Evolutionary conservation across 352 stramenopile genomes (phyloP), one percentile per base, ranked within the genome.

Genomic region (Globisporangium okanoganense): DNA sequence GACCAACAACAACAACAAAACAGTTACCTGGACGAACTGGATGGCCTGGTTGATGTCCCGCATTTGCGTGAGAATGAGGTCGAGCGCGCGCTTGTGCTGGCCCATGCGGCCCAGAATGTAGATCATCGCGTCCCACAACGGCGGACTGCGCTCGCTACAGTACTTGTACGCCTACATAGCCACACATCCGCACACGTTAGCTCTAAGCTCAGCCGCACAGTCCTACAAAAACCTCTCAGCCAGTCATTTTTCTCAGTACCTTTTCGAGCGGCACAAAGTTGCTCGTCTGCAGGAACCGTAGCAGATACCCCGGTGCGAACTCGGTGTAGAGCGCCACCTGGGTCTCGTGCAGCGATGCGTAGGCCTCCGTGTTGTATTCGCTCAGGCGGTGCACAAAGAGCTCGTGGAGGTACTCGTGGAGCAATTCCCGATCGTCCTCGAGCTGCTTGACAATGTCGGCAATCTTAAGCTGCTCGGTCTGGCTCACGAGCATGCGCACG

Each of bases 101-200:
- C 85, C 85, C 85, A 94, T 92, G 48, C 85, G 85, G 22, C 85
- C 83, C 27, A 94, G 60, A 53, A 92, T 89, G 66, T 92, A 94
- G 60, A 94, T 92, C 85, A 94, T 94, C 13, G 85, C 80, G 51
- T 92, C 82, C 82, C 82, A 94, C 1, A 92, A 64, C 22, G 85
- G 85, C 41, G 85, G 85, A 33, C 43, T 74, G 12, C 81, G 85
- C 20, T 90, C 78, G 33, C 73, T 87, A 58, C 85, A 94, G 66
- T 89, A 92, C 61, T 83, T 79, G 64, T 81, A 94, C 8, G 82
- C 82, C 82, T 94, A 57, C 22, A 36, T 10, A 50, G 2, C 38
- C 53, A 49, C 3, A 38, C 7, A 20, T 20, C 35, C 31, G 13
- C 36, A 27, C 56, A 60, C n/a, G n/a, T n/a, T n/a, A n/a, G n/a